Conservation (phyloP, 192 early-diverging fungal species). For the Backusella morwellensis region DNA sequence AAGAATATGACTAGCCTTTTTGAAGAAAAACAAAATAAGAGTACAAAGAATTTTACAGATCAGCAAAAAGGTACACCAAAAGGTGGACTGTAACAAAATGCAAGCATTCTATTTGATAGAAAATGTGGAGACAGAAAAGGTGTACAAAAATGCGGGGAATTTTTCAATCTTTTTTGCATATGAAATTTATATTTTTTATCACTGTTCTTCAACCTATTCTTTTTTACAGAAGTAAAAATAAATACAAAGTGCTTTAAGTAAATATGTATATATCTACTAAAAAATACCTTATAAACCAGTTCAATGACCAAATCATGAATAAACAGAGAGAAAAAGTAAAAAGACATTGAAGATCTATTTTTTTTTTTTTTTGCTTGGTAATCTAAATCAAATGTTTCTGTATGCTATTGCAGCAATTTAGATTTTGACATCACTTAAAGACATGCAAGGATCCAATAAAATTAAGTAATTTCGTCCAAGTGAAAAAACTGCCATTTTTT, state of each 20-base stretch:
- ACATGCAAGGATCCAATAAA: neutral
- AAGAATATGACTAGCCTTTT: too few species aligned
- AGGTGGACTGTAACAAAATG: neutral
- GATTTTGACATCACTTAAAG: neutral
- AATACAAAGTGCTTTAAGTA: neutral
- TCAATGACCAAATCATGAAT: neutral
- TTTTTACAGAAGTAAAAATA: neutral
- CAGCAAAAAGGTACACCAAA: neutral
- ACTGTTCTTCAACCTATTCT: neutral
- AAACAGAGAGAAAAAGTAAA: neutral
- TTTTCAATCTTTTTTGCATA: neutral
- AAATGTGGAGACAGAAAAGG: neutral
- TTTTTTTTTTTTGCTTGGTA: neutral
- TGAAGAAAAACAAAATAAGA: neutral
- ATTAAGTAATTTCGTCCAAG: neutral
- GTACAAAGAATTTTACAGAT: neutral
- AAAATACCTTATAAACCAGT: too few species aligned
- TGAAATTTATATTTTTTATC: neutral
- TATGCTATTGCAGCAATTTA: neutral
- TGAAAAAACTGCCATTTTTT: neutral
- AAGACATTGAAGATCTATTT: neutral
- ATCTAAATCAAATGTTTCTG: neutral
- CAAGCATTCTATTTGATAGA: neutral
- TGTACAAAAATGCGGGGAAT: neutral
- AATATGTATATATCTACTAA: neutral